A percentile compares a stretch with the other conserved stretches of the same genome.
phyloP scores from a whole-genome alignment of 2,329 filamentous ascomycete genomes.

The Arthrobotrys sinensis region DNA sequence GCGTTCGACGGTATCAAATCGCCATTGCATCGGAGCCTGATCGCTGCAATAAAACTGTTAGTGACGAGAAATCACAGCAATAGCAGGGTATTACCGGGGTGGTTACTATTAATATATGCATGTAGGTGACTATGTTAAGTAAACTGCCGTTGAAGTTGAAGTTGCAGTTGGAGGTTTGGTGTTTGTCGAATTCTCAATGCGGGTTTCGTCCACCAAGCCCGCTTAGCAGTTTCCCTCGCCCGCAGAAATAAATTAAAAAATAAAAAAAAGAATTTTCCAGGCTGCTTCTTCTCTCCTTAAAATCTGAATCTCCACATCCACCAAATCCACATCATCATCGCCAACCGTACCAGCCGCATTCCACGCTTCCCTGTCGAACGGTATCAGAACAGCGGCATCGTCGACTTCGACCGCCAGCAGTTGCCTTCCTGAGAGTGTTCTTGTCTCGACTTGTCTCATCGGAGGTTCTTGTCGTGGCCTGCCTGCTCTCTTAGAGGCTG shows the following conservation, averaged over 20 bases:
- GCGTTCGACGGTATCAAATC: not conserved
- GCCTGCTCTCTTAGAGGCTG: slow-evolving; percentile 26
- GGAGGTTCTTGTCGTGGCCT: slow-evolving; percentile 34
- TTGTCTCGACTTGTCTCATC: slow-evolving; percentile 60
- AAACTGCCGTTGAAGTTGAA: no score
- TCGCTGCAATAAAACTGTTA: no score
- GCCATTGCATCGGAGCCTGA: not conserved
- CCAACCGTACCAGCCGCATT: slow-evolving; percentile 4
- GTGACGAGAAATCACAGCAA: no score
- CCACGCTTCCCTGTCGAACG: slow-evolving; percentile 2
- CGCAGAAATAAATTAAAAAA: slow-evolving; percentile 43
- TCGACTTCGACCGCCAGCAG: slow-evolving; percentile 45
- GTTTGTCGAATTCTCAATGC: no score
- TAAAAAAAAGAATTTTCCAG: slow-evolving; percentile 30
- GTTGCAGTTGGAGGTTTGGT: no score
- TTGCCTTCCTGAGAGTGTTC: slow-evolving; percentile 39
- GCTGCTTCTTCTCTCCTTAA: slow-evolving; percentile 4
- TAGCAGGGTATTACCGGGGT: no score
- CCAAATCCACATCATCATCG: slow-evolving; percentile 23
- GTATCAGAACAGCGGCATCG: slow-evolving; percentile 16
- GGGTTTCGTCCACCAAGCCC: no score
- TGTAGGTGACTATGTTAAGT: no score
- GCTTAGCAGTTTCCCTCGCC: not conserved
- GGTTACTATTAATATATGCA: no score
- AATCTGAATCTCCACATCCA: slow-evolving; percentile 11